Evolutionary conservation across 768 basidiomycete genomes (phyloP).

Genomic region (Artomyces pyxidatus): DNA sequence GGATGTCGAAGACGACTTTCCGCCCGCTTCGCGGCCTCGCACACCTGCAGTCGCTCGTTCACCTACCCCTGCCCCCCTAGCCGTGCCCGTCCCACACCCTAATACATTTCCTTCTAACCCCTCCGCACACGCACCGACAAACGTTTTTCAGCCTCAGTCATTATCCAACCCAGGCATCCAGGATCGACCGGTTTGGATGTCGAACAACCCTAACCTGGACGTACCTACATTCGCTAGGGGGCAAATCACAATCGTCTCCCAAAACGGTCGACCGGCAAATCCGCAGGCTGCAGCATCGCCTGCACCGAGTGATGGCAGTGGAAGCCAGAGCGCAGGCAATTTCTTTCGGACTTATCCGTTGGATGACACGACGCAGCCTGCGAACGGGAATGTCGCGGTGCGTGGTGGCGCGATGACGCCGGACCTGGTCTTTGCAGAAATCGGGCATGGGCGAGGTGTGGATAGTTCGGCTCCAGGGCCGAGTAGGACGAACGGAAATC

Average conservation of each 20-base stretch:
- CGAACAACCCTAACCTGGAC: no score
- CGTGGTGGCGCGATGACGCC: conserved; percentile 54
- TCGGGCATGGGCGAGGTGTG: conserved; percentile 61
- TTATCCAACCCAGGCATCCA: no score
- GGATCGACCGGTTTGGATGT: no score
- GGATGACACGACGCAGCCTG: conserved; percentile 25
- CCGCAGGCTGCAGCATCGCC: conserved; percentile 41
- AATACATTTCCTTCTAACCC: no score
- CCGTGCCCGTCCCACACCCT: no score
- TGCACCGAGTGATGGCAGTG: conserved; percentile 51
- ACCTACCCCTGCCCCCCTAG: conserved; percentile 28
- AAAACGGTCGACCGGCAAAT: conserved; percentile 28
- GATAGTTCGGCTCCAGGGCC: conserved; percentile 18
- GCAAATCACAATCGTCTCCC: no score
- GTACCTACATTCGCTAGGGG: no score
- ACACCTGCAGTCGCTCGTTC: conserved; percentile 14
- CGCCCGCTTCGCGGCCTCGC: no score
- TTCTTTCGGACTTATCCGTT: conserved; percentile 56
- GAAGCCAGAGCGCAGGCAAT: conserved; percentile 43
- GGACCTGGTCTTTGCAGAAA: conserved; percentile 68
- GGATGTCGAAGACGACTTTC: conserved; percentile 32
- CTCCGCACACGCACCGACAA: background rate
- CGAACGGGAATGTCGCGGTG: conserved; percentile 5
- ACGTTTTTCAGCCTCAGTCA: no score
- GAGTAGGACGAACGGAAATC: conserved; percentile 8